Evolutionary conservation across 2,329 filamentous ascomycete genomes (phyloP).

Genomic region (Aureobasidium sp.): DNA sequence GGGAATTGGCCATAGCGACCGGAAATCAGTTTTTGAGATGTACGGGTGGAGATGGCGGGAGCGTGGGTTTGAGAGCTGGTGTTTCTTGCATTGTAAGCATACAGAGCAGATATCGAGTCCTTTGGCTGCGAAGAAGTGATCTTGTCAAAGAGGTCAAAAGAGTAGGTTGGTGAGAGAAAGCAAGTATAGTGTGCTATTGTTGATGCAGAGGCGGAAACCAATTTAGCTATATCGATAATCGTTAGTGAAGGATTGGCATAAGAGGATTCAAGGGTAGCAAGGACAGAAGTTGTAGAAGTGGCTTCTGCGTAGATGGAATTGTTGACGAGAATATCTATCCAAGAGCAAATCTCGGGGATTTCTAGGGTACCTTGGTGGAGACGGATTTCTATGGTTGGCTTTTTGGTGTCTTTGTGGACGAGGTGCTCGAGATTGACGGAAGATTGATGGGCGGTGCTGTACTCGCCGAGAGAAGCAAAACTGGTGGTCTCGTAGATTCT

Average conservation of each 20-base stretch:
- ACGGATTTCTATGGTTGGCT: neutral
- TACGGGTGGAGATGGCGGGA: neutral
- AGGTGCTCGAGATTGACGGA: neutral
- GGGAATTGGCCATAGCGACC: conserved; percentile 2
- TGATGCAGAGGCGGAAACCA: neutral
- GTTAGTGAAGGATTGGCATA: neutral
- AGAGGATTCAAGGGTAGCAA: neutral
- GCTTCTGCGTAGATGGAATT: neutral
- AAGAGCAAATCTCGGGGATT: neutral
- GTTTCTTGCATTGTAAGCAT: neutral
- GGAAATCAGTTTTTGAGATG: neutral
- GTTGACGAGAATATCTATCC: neutral
- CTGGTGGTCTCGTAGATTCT: neutral
- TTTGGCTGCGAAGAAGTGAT: neutral
- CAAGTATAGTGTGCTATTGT: neutral
- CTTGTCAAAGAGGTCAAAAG: no score
- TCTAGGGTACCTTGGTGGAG: neutral
- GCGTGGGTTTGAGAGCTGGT: neutral
- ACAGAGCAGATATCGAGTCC: neutral
- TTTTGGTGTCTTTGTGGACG: neutral
- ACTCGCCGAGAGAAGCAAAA: neutral
- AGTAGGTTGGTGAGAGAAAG: neutral
- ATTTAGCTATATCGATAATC: neutral
- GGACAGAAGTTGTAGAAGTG: neutral
- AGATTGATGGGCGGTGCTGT: neutral